Percentiles rank a stretch among this genome's conserved stretches.
Conservation (phyloP, 805 yeast species). For the Saccharomycopsis guyanensis region DNA sequence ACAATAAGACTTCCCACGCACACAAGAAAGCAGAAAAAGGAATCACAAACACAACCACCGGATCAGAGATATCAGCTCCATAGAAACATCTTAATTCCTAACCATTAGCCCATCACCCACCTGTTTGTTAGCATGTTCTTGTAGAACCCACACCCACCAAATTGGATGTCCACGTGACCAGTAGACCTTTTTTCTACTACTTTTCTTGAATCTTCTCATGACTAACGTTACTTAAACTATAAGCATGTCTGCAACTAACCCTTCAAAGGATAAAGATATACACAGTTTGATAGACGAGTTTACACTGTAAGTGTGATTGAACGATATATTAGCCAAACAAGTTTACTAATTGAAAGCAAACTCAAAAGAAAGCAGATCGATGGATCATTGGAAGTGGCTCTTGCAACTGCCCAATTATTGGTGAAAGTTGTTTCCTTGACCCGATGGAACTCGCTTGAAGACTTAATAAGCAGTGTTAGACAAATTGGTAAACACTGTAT, state of each 20-base stretch:
- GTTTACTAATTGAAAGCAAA: constrained; percentile 25
- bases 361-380: constrained; percentile 78
- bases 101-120: too few relatives aligned
- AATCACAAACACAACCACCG: too few relatives aligned
- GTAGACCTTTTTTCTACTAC: neutral
- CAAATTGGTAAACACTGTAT: constrained; percentile 62
- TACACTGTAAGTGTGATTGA: neutral
- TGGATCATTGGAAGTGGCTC: constrained; percentile 77
- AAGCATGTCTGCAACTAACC: constrained; percentile 14
- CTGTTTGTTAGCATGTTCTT: too few relatives aligned
- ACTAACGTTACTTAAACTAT: neutral
- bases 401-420: constrained; percentile 78
- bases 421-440: constrained; percentile 86
- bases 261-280: constrained; percentile 27
- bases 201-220: neutral
- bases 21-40: too few relatives aligned
- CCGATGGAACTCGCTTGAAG: constrained; percentile 75
- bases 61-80: too few relatives aligned
- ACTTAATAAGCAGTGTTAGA: constrained; percentile 64
- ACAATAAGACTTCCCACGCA: too few relatives aligned
- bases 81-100: too few relatives aligned
- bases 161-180: constrained; percentile 2
- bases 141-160: too few relatives aligned
- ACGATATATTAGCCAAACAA: neutral
- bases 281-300: constrained; percentile 36